Percentiles rank a stretch among this genome's conserved stretches.
Evolutionary conservation across 2,329 filamentous ascomycete species (phyloP).

Genomic region (Fusarium cyanostomum): DNA sequence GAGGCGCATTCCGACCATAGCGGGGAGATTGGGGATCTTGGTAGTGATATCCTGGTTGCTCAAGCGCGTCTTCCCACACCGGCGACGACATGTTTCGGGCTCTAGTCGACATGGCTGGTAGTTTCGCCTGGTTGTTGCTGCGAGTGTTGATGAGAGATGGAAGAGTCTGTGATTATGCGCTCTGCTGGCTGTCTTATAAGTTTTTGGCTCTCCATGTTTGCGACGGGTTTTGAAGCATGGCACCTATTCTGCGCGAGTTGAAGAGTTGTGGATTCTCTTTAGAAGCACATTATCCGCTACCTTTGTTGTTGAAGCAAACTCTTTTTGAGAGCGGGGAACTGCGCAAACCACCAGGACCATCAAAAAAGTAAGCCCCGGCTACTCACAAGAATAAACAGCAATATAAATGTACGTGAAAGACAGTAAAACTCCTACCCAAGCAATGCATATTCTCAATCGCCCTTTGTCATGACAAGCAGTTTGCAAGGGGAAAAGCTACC

Average conservation of each 20-base stretch:
- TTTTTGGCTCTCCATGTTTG: slow-evolving; percentile 2
- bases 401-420: not conserved
- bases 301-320: not conserved
- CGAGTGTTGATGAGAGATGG: not conserved
- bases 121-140: not conserved
- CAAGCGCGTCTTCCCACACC: not conserved
- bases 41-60: slow-evolving; percentile 6
- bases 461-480: not conserved
- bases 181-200: slow-evolving; percentile 15
- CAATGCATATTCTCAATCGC: not conserved
- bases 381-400: not conserved
- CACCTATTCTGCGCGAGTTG: not conserved
- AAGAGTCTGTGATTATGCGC: not conserved
- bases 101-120: slow-evolving; percentile 18
- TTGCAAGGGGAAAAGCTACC: not conserved
- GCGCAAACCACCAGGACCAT: slow-evolving; percentile 16
- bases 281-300: too few relatives aligned
- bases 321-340: not conserved
- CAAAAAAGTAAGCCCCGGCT: not conserved
- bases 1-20: not conserved
- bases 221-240: not conserved
- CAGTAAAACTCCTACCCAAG: not conserved
- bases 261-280: not conserved
- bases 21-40: not conserved
- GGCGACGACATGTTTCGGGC: not conserved